Evolutionary conservation across 441 rosid species (phyloP).

Genomic region (Adansonia rubrostipa): DNA sequence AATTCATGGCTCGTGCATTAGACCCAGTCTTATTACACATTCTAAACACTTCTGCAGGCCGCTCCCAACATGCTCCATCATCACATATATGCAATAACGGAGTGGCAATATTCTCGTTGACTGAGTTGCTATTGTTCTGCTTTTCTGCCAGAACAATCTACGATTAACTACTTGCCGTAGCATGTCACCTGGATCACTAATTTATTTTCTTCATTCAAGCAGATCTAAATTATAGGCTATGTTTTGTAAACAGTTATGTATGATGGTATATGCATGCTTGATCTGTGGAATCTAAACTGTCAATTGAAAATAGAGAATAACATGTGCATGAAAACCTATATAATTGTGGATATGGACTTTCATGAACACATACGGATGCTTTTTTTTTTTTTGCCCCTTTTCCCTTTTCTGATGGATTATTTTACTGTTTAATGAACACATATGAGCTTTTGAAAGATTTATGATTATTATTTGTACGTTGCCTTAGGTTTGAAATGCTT

Average conservation of each 20-base stretch:
- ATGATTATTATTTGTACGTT: background rate
- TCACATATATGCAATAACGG: background rate
- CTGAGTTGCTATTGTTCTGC: conserved; percentile 1
- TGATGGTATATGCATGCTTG: background rate
- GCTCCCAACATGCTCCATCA: background rate
- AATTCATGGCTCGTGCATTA: conserved; percentile 5
- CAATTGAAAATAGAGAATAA: background rate
- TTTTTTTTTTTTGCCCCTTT: background rate
- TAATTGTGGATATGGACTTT: too few relatives aligned
- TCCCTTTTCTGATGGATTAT: too few relatives aligned
- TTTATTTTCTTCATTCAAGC: conserved; percentile 5
- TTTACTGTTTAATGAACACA: background rate
- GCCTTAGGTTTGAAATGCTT: background rate
- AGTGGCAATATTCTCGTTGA: conserved; percentile 1
- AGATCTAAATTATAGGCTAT: conserved; percentile 2
- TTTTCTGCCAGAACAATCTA: background rate
- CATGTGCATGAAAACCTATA: background rate
- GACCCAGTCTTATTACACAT: background rate
- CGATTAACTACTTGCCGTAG: background rate
- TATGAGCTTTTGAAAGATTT: background rate
- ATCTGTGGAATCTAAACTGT: background rate
- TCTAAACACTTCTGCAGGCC: background rate
- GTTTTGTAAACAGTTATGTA: background rate
- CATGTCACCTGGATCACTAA: background rate
- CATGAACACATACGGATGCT: too few relatives aligned